These are phyloP conservation scores for Russula dissimulans DNA, from an alignment of 768 basidiomycete species.

Conservation along the genomic window DNA sequence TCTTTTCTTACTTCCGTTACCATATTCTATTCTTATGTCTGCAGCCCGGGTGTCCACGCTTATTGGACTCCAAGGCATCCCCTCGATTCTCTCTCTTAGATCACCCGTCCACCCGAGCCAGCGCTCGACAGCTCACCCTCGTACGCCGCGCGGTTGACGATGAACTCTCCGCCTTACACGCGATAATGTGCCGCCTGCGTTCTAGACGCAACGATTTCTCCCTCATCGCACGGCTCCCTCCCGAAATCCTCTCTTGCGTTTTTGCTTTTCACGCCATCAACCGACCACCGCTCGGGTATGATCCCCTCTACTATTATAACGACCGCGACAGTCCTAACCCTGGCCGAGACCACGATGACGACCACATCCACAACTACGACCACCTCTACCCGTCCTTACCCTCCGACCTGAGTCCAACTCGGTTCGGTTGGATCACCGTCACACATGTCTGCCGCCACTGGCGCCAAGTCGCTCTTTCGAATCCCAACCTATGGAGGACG, in stretches of 20 bases:
- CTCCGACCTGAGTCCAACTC: not conserved
- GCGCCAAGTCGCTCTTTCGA: not conserved
- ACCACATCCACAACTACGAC: too few relatives aligned
- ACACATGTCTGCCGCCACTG: conserved; percentile 3
- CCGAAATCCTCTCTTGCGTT: not conserved
- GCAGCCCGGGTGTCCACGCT: not conserved
- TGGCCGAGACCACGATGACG: too few relatives aligned
- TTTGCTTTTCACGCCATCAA: not conserved
- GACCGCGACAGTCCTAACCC: too few relatives aligned
- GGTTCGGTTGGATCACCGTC: conserved; percentile 3
- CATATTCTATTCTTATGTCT: not conserved
- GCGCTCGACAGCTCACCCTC: not conserved
- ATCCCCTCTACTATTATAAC: not conserved
- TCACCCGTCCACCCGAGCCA: not conserved
- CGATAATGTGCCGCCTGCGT: not conserved
- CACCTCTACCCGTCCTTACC: not conserved
- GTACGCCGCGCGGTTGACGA: not conserved
- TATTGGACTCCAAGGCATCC: not conserved
- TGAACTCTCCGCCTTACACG: not conserved
- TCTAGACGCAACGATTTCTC: not conserved
- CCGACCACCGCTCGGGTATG: not conserved
- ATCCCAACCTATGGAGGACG: not conserved
- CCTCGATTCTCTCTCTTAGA: not conserved
- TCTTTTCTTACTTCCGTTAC: not conserved
- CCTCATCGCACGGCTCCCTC: not conserved